Conservation (phyloP, 345 rosid species). For the Chamaenerion angustifolium region DNA sequence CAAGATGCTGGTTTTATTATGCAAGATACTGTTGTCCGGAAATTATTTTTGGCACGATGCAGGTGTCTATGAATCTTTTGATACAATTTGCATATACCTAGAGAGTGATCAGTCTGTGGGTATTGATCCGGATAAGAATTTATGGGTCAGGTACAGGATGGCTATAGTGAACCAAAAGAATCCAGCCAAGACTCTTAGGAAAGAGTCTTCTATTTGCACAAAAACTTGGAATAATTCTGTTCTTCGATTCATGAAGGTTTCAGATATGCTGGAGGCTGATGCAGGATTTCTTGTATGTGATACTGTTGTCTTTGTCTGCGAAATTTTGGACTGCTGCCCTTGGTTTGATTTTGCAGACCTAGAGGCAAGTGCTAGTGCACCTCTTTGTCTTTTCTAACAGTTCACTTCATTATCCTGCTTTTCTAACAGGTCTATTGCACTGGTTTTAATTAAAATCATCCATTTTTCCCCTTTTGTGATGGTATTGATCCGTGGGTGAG, state of each 20-base stretch:
- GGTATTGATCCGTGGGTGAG: background rate
- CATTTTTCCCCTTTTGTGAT: background rate
- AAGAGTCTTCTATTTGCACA: constrained; percentile 98
- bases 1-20: constrained; percentile 98
- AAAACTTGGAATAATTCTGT: constrained; percentile 99
- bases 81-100: constrained; percentile 94
- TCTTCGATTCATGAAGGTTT: constrained; percentile 95
- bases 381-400: background rate
- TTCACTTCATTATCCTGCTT: background rate
- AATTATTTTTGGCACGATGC: constrained; percentile 21
- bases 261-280: constrained; percentile 98
- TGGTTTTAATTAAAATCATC: too few relatives aligned
- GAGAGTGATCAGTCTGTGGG: constrained; percentile 96
- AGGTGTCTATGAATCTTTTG: constrained; percentile 99
- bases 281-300: constrained; percentile 98
- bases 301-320: constrained; percentile 96
- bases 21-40: constrained; percentile 67
- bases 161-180: constrained; percentile 92
- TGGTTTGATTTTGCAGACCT: constrained; percentile 94
- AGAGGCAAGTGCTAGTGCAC: constrained; percentile 44
- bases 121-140: constrained; percentile 89
- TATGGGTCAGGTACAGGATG: constrained; percentile 99
- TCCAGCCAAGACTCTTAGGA: constrained; percentile 92
- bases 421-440: background rate
- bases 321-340: constrained; percentile 91